Base-by-base conservation (phyloP, 2,329 filamentous ascomycete species). In the Clarireedia hainanense region DNA sequence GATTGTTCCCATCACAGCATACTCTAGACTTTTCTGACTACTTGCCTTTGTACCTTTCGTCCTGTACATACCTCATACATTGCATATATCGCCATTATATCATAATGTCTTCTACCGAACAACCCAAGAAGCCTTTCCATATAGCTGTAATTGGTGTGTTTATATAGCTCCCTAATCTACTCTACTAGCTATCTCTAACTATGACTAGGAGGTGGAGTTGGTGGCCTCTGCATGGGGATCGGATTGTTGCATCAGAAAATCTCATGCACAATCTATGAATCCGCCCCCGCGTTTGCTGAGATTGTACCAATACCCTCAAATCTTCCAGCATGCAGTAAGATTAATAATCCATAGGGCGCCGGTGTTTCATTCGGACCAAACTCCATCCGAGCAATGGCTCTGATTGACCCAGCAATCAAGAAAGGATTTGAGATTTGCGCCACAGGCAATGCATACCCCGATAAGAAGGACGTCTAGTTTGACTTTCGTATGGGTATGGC, bases 331-430 rank as follows among this genome's bases (percentile, higher is more conserved):
- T 5, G 7, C n/a, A 5, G 27, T 30, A 36, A 20, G 7, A 10
- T 10, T 30, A 30, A 30, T 9, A 30, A 30, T 30, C 7, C 2
- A 37, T 23, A 56, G 53, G 53, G 67, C 10, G 67, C 67, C 5
- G 67, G 67, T 3, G 61, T 69, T 12, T 63, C 64, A 3, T 68
- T 69, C 36, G 66, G 66, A 9, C 64, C 65, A 30, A 69, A 69
- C 56, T 57, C 67, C 3, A 34, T 67, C 1, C 53, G 60, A 36
- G 66, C 67, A 23, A 67, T 69, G 64, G 47, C 52, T 5, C 57
- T 68, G 2, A 64, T 69, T 26, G 62, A 68, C 47, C 64, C 66
- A 15, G 47, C 52, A 5, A 65, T 68, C 36, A 61, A 58, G 50
- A 57, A 48, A 23, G 63, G 61, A 9, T 68, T 64, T 47, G 58